These are phyloP conservation scores for Hippophae rhamnoides DNA, from an alignment of 306 rosid species.

Conservation along the genomic window DNA sequence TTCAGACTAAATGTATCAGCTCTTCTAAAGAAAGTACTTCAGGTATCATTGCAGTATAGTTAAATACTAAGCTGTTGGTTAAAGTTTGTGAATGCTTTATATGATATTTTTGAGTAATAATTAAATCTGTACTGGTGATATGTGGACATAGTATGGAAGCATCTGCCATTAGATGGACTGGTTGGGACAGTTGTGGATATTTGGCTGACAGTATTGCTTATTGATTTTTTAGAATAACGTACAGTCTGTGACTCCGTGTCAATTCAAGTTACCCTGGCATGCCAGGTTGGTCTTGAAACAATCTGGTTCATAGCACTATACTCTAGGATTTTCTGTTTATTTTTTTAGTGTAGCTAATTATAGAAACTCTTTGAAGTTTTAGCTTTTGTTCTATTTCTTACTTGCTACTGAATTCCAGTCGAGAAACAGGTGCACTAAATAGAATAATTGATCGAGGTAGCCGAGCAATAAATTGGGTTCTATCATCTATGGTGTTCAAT, in stretches of 20 bases:
- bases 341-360: background rate
- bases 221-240: background rate
- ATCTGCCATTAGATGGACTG: background rate
- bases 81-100: background rate
- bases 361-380: constrained; percentile 3
- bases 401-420: constrained; percentile 40
- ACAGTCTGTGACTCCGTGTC: background rate
- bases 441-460: constrained; percentile 98
- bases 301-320: too few species aligned
- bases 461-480: constrained; percentile 92
- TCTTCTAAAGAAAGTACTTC: too few species aligned
- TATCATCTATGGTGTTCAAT: constrained; percentile 93
- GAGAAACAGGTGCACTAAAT: constrained; percentile 91
- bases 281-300: too few species aligned
- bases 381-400: constrained; percentile 5
- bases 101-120: too few species aligned
- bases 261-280: too few species aligned
- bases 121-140: background rate
- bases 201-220: background rate
- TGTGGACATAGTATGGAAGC: background rate
- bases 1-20: too few species aligned
- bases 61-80: background rate
- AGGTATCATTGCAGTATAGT: too few species aligned
- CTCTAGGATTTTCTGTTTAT: background rate
- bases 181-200: background rate